Percentiles rank a stretch among this genome's conserved stretches.
These are phyloP conservation scores for Liquidambar formosana DNA, from an alignment of 164 flowering plant genomes.

Conservation along the genomic window DNA sequence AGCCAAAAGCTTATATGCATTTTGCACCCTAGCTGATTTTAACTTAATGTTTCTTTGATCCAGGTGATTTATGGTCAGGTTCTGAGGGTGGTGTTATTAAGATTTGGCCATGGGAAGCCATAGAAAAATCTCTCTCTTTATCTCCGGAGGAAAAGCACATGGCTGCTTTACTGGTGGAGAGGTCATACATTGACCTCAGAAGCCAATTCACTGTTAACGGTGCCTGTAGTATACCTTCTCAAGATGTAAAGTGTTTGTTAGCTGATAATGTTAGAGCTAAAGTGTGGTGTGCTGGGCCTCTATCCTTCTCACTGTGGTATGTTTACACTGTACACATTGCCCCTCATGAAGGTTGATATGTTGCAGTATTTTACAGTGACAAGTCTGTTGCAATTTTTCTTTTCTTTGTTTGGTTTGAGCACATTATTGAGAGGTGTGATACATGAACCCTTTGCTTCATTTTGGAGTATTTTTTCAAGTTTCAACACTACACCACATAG, in stretches of 20 bases:
- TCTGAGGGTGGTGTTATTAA: constrained; percentile 78
- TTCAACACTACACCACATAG: too few species aligned
- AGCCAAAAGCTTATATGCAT: background rate
- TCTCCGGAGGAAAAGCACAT: constrained; percentile 70
- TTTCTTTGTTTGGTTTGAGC: background rate
- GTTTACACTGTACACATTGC: constrained; percentile 9
- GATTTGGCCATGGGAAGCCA: constrained; percentile 94
- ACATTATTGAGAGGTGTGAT: background rate
- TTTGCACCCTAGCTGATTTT: background rate
- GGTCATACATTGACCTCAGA: constrained; percentile 77
- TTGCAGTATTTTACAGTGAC: background rate
- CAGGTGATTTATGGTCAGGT: constrained; percentile 98
- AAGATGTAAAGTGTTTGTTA: constrained; percentile 70
- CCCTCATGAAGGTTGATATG: background rate
- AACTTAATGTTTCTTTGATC: constrained; percentile 6
- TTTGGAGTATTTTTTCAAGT: background rate
- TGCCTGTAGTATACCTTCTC: constrained; percentile 58
- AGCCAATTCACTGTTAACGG: constrained; percentile 76
- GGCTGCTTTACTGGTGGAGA: constrained; percentile 84
- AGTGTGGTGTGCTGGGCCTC: constrained; percentile 81
- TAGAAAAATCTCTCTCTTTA: constrained; percentile 78
- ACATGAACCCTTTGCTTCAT: background rate
- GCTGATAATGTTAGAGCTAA: constrained; percentile 68
- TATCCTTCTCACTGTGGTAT: constrained; percentile 82
- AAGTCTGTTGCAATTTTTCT: background rate